Evolutionary conservation across 306 rosid species (phyloP).

Genomic region (Cicer arietinum): DNA sequence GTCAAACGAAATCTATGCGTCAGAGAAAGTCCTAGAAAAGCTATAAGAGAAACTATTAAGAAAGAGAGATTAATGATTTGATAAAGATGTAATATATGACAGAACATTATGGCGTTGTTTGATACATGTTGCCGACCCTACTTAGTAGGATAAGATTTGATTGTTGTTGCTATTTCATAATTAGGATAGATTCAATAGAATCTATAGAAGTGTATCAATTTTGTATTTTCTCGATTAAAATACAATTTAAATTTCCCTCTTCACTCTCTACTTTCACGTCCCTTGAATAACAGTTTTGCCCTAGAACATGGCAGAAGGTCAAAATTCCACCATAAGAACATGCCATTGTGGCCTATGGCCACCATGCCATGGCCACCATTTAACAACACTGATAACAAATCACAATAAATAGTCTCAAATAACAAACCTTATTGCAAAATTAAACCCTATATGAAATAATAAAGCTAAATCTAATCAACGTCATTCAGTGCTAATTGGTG

Average conservation of each 20-base stretch:
- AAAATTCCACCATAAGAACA: too few species aligned
- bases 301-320: too few species aligned
- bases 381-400: not conserved
- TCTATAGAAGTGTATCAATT: not conserved
- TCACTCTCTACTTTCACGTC: not conserved
- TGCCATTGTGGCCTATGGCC: too few species aligned
- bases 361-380: too few species aligned
- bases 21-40: too few species aligned
- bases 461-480: slow-evolving; percentile 6
- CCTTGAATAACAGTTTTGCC: not conserved
- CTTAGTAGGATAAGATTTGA: too few species aligned
- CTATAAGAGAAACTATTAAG: too few species aligned
- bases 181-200: not conserved
- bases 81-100: too few species aligned
- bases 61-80: too few species aligned
- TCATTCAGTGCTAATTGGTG: slow-evolving; percentile 14
- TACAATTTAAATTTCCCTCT: not conserved
- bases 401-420: not conserved
- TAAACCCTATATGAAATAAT: not conserved
- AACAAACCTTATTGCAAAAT: not conserved
- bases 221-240: not conserved
- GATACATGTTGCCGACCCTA: too few species aligned
- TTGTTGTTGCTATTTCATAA: not conserved
- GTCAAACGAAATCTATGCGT: too few species aligned
- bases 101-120: too few species aligned